Conservation (phyloP, 805 yeast species). For the Isabelozyma heimii region DNA sequence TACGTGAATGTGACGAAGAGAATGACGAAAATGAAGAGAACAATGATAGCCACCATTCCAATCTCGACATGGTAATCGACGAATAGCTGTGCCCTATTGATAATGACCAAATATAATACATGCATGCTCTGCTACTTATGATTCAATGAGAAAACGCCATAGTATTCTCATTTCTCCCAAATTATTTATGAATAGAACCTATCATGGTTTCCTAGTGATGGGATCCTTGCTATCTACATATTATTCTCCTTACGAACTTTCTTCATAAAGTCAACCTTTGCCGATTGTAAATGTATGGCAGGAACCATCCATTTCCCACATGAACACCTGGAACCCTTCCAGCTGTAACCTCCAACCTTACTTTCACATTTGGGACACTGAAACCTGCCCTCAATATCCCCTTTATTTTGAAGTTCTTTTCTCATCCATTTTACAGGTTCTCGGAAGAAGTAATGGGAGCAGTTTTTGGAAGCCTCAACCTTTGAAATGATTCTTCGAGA, state of each 20-base stretch:
- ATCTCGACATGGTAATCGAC: constrained; percentile 47
- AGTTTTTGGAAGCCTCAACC: constrained; percentile 54
- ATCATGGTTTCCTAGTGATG: too few species aligned
- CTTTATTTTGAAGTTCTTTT: constrained; percentile 60
- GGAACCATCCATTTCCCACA: constrained; percentile 97
- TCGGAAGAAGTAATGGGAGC: constrained; percentile 76
- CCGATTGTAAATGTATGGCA: constrained; percentile 75
- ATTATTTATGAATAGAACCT: neutral
- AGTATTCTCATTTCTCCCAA: neutral
- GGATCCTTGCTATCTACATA: neutral
- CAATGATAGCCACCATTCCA: constrained; percentile 28
- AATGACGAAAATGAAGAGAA: constrained; percentile 5
- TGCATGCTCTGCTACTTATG: too few species aligned
- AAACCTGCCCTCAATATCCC: constrained; percentile 83
- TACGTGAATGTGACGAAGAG: constrained; percentile 3
- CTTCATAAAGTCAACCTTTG: constrained; percentile 71
- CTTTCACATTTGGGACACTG: constrained; percentile 79
- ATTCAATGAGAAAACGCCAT: too few species aligned
- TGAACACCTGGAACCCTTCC: constrained; percentile 93
- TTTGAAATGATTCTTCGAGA: constrained; percentile 59
- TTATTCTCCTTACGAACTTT: neutral
- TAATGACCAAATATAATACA: too few species aligned
- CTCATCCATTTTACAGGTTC: constrained; percentile 96
- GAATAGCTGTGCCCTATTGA: constrained; percentile 8
- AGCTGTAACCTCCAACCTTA: constrained; percentile 87